These are phyloP conservation scores for Lactifluus pinguis DNA, from an alignment of 768 basidiomycete species.

Conservation along the genomic window DNA sequence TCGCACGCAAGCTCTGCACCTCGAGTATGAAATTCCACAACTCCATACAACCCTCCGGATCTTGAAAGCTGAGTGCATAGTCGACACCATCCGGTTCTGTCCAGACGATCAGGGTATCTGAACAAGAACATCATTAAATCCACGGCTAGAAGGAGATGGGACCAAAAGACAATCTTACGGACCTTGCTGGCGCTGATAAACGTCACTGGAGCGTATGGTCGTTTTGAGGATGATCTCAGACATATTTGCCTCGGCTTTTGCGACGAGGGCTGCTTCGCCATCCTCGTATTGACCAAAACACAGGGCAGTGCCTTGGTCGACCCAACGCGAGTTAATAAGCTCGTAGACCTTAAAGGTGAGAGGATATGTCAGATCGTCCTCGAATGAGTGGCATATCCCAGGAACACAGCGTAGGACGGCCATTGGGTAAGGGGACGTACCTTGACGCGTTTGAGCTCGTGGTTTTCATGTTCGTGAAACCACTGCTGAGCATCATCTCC, in stretches of 20 bases:
- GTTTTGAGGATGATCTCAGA: slow-evolving; percentile 68
- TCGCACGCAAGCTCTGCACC: slow-evolving; percentile 74
- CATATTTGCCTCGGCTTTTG: slow-evolving; percentile 70
- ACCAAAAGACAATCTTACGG: slow-evolving; percentile 22
- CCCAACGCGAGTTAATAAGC: slow-evolving; percentile 84
- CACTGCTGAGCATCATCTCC: slow-evolving; percentile 51
- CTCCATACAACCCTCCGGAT: slow-evolving; percentile 88
- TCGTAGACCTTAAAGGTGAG: slow-evolving; percentile 71
- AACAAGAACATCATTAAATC: slow-evolving; percentile 2
- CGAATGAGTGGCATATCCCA: slow-evolving; percentile 19
- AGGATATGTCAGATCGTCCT: slow-evolving; percentile 6
- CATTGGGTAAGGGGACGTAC: slow-evolving; percentile 32
- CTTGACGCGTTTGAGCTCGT: slow-evolving; percentile 82
- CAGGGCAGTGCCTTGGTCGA: slow-evolving; percentile 94
- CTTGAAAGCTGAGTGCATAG: slow-evolving; percentile 95
- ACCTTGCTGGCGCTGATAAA: slow-evolving; percentile 86
- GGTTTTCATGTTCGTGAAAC: slow-evolving; percentile 50
- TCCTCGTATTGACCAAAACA: slow-evolving; percentile 85
- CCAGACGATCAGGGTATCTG: slow-evolving; percentile 98
- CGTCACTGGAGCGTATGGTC: slow-evolving; percentile 73
- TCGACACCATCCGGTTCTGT: slow-evolving; percentile 92
- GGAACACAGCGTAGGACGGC: background rate
- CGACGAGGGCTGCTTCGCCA: slow-evolving; percentile 73
- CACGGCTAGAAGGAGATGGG: background rate
- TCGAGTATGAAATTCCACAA: slow-evolving; percentile 96